phyloP scores from a whole-genome alignment of 805 yeast species.

The Wickerhamomyces bovis region DNA sequence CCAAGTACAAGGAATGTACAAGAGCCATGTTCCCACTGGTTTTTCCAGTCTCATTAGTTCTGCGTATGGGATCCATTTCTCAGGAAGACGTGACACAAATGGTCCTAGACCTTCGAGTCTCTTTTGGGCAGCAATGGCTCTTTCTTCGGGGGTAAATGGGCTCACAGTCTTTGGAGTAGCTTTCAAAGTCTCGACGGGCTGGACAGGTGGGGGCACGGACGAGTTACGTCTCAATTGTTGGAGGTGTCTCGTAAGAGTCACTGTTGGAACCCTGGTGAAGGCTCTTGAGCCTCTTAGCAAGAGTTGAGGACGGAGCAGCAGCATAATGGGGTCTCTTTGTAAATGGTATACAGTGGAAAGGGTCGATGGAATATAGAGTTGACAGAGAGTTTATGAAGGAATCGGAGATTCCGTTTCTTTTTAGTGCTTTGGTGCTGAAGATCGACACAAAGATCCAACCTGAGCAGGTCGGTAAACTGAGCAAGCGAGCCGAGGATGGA shows the following conservation, averaged over 20 bases:
- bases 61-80: constrained; percentile 78
- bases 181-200: background rate
- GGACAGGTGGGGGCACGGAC: background rate
- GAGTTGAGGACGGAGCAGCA: background rate
- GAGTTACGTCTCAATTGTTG: background rate
- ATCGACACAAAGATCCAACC: too few species aligned
- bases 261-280: background rate
- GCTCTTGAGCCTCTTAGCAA: background rate
- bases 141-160: constrained; percentile 10
- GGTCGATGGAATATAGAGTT: too few species aligned
- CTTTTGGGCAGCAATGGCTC: constrained; percentile 33
- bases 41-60: constrained; percentile 87
- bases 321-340: background rate
- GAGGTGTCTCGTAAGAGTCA: background rate
- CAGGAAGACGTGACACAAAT: constrained; percentile 59
- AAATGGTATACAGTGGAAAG: too few species aligned
- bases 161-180: background rate
- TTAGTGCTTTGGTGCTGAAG: too few species aligned
- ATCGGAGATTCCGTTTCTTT: too few species aligned
- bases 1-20: constrained; percentile 87
- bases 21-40: constrained; percentile 90
- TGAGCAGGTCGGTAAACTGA: too few species aligned
- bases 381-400: background rate
- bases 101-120: constrained; percentile 39
- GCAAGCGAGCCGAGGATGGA: too few species aligned